Evolutionary conservation across 805 yeast genomes (phyloP).

Genomic region (Candida hungchunana): DNA sequence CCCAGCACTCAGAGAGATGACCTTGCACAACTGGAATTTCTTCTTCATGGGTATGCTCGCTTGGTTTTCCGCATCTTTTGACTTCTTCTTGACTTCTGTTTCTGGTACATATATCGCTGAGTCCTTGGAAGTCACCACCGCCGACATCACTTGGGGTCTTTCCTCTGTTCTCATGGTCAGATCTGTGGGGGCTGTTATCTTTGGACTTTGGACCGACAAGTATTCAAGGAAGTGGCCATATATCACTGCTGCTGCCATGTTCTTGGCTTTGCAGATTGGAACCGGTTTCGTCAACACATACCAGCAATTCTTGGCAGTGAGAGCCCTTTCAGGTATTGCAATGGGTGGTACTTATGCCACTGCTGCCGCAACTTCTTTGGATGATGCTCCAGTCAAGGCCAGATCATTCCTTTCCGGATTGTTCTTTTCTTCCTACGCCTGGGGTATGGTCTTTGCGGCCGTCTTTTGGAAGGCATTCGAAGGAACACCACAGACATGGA

Average conservation of each 20-base stretch:
- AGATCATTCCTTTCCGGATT: conserved; percentile 62
- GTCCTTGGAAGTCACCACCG: conserved; percentile 39
- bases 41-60: conserved; percentile 57
- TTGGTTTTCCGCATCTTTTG: conserved; percentile 75
- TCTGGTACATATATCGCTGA: conserved; percentile 50
- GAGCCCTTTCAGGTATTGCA: conserved; percentile 56
- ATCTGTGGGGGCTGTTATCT: conserved; percentile 63
- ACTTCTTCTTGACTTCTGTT: conserved; percentile 63
- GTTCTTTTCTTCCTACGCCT: conserved; percentile 55
- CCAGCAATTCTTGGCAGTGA: conserved; percentile 54
- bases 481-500: conserved; percentile 53
- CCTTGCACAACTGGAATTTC: conserved; percentile 46
- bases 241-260: conserved; percentile 45
- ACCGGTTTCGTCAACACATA: conserved; percentile 58
- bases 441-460: conserved; percentile 63
- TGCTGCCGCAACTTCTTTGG: conserved; percentile 45
- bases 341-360: conserved; percentile 50
- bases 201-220: conserved; percentile 59
- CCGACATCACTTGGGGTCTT: conserved; percentile 67
- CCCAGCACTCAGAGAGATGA: conserved; percentile 35
- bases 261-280: conserved; percentile 56
- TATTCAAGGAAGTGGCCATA: conserved; percentile 69
- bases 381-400: conserved; percentile 58
- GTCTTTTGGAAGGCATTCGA: conserved; percentile 61
- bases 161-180: conserved; percentile 70